phyloP scores from a whole-genome alignment of 2,329 filamentous ascomycete species.

The Neodidymelliopsis sp. region DNA sequence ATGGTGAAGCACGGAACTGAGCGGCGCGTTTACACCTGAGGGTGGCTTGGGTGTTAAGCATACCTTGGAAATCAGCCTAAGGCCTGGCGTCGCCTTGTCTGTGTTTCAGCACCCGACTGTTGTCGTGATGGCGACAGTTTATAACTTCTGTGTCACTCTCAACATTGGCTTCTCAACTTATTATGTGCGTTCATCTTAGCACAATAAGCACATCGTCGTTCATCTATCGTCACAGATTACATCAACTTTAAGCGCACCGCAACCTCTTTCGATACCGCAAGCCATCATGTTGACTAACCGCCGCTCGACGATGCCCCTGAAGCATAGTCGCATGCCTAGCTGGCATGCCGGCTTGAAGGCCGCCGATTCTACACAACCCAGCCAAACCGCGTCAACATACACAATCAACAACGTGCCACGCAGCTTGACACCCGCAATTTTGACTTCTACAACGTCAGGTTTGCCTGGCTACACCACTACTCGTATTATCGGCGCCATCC shows the following conservation, averaged over 20 bases:
- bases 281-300: constrained; percentile 44
- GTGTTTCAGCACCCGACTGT: constrained; percentile 34
- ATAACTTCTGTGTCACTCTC: constrained; percentile 2
- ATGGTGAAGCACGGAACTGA: constrained; percentile 9
- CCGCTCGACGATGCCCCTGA: constrained; percentile 46
- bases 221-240: neutral
- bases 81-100: constrained; percentile 30
- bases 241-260: neutral
- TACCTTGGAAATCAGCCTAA: constrained; percentile 19
- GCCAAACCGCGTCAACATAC: constrained; percentile 16
- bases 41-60: constrained; percentile 32
- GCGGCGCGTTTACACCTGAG: constrained; percentile 10
- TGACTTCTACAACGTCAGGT: constrained; percentile 37
- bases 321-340: constrained; percentile 32
- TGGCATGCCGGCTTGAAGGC: constrained; percentile 36
- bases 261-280: neutral
- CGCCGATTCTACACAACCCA: constrained; percentile 9
- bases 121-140: constrained; percentile 14
- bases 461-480: constrained; percentile 39
- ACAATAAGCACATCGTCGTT: neutral
- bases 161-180: neutral
- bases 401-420: constrained; percentile 33
- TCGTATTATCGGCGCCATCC: constrained; percentile 40
- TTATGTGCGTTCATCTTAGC: neutral
- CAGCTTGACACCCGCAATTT: constrained; percentile 37